Percentiles rank a stretch among this genome's conserved stretches.
These are phyloP conservation scores for Pseudomassariella vexata DNA, from an alignment of 2,329 filamentous ascomycete species.

Conservation along the genomic window DNA sequence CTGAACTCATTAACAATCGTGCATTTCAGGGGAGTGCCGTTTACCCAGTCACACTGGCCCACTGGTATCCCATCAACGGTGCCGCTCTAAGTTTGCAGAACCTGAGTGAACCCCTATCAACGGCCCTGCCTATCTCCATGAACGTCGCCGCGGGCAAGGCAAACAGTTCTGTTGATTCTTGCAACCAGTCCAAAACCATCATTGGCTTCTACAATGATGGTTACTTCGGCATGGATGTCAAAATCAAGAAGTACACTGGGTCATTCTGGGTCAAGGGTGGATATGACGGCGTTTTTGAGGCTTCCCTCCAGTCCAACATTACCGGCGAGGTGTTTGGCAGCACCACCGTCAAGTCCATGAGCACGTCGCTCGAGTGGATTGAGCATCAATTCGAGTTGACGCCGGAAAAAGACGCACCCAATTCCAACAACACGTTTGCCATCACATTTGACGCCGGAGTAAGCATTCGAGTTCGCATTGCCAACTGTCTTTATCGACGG, in stretches of 20 bases:
- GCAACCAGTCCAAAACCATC: slow-evolving; percentile 21
- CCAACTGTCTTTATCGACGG: not conserved
- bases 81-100: slow-evolving; percentile 41
- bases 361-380: slow-evolving; percentile 37
- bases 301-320: slow-evolving; percentile 37
- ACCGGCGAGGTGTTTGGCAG: slow-evolving; percentile 38
- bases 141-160: slow-evolving; percentile 32
- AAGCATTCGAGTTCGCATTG: slow-evolving; percentile 5
- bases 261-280: slow-evolving; percentile 48
- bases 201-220: slow-evolving; percentile 48
- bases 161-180: no score
- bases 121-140: slow-evolving; percentile 46
- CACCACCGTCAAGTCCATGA: slow-evolving; percentile 38
- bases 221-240: slow-evolving; percentile 52
- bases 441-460: slow-evolving; percentile 43
- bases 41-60: slow-evolving; percentile 36
- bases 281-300: slow-evolving; percentile 41
- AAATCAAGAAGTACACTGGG: slow-evolving; percentile 38
- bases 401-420: slow-evolving; percentile 40
- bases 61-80: slow-evolving; percentile 37
- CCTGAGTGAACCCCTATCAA: slow-evolving; percentile 41
- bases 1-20: slow-evolving; percentile 63
- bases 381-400: slow-evolving; percentile 43
- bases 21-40: slow-evolving; percentile 55
- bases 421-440: slow-evolving; percentile 49